A percentile compares a stretch with the other conserved stretches of the same genome.
Conservation (phyloP, 768 basidiomycete genomes). For the Suillus variegatus region DNA sequence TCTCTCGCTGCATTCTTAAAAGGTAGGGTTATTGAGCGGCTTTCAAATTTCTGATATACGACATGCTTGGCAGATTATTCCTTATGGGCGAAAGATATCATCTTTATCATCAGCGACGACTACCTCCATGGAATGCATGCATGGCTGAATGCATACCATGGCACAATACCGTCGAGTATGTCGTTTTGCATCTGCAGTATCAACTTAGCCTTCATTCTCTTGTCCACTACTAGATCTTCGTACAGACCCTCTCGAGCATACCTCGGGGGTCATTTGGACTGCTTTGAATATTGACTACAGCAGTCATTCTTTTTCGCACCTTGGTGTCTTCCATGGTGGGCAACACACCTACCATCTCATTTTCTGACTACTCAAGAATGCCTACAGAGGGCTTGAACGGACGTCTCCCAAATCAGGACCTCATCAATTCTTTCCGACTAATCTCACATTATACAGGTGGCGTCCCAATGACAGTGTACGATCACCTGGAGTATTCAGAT, state of each 20-base stretch:
- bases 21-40: conserved; percentile 48
- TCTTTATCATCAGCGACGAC: conserved; percentile 88
- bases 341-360: background rate
- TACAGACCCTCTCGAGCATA: conserved; percentile 60
- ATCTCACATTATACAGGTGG: conserved; percentile 74
- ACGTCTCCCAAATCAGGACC: conserved; percentile 93
- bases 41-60: conserved; percentile 9
- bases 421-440: conserved; percentile 77
- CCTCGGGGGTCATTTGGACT: conserved; percentile 93
- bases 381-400: conserved; percentile 91
- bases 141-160: conserved; percentile 87
- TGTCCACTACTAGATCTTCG: conserved; percentile 51
- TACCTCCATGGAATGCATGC: conserved; percentile 92
- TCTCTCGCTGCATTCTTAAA: conserved; percentile 83
- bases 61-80: conserved; percentile 61
- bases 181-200: background rate
- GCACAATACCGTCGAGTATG: conserved; percentile 63
- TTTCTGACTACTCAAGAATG: conserved; percentile 3
- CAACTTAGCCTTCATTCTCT: background rate
- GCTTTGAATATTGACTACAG: conserved; percentile 95
- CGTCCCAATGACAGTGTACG: conserved; percentile 80
- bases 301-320: conserved; percentile 93
- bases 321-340: conserved; percentile 93
- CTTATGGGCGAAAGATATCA: conserved; percentile 92
- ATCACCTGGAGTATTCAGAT: conserved; percentile 61